Base-by-base conservation (phyloP, 2,329 filamentous ascomycete genomes). In the Aspergillus novofumigatus region DNA sequence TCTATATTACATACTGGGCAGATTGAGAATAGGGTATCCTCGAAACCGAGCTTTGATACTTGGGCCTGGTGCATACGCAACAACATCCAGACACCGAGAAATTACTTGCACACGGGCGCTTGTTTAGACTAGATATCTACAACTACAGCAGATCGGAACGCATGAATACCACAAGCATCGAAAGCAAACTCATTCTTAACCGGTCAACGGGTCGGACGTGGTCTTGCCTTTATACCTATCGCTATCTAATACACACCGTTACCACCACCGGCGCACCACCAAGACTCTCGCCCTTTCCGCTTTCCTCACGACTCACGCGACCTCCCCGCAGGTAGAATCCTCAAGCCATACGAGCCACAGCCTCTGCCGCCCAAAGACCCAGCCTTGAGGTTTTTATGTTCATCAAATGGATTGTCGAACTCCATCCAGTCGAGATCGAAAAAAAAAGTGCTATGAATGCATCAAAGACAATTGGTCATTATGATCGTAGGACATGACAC, bases 401-500 rank as follows among this genome's bases (percentile, higher is more conserved):
- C 60, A 63, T 59, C 62, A 63, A 50, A 54, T 62, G 57, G 60
- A 49, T 60, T 62, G 59, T 63, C 62, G 56, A 63, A 66, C 59
- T 65, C 63, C 61, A 58, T 62, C 58, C 53, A 63, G 57, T 55
- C 51, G 61, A 61, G 60, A 59, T 52, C 49, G 49, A 66, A 59
- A 66, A 29, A 60, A 51, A 57, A 73, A 59, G 77, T 69, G 61
- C 75, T 77, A 69, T 69, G 65, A 65, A 72, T 68, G 69, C 68
- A 72, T 69, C 56, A 68, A 62, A 63, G 62, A 58, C 61, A 58
- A 61, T 68, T 66, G 66, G 68, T 72, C 71, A 72, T 74, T 70
- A 72, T 66, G 68, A 72, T 72, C 71, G 67, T 72, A 66, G 65
- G 62, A 67, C 68, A 70, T 67, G 68, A 65, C 65, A 70, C 69